Evolutionary conservation across 2,329 filamentous ascomycete species (phyloP), one percentile per base, ranked within the genome.

Genomic region (Tolypocladium guangdongense): DNA sequence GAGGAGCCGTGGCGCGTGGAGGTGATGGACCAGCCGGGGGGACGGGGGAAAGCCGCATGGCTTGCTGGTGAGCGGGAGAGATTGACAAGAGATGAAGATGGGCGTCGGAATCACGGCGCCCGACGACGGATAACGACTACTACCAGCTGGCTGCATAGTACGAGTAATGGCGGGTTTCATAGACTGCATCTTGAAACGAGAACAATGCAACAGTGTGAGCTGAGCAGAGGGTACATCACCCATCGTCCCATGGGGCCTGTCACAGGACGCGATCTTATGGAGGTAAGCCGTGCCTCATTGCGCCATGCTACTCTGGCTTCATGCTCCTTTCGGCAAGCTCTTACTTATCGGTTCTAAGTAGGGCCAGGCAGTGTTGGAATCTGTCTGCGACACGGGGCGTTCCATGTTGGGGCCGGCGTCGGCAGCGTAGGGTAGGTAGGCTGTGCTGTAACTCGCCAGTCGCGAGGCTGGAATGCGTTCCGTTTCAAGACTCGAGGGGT

Each of bases 1-100:
- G 50, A 48, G 49, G 32, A 51, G 22, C 27, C 46, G 51, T 16
- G 50, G 18, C n/a, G 22, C 30, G 30, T 54, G 50, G 53, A 54
- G 35, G 4, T 49, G 45, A 49, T 7, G 37, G 11, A n/a, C 14
- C 16, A 14, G 14, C 11, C 22, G 4, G 32, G 22, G 18, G 33
- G 27, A 24, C 16, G 2, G 41, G 14, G 7, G 14, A 3, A 11
- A 33, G 27, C 27, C 14, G 24, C 4, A n/a, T 27, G 27, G 10
- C n/a, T 32, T 32, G 16, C 8, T 20, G 27, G 33, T 20, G 5
- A 20, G 8, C 27, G 27, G 12, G 27, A 24, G 12, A 47, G 27
- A 47, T n/a, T 47, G 43, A 20, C 18, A 33, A 33, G 20, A 16
- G 1, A 47, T 32, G 43, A 33, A 4, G 12, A n/a, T 2, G 27